Percentiles rank a stretch among this genome's conserved stretches.
Conservation (phyloP, 371 early-diverging fungal genomes). For the Mucor plumbeus region DNA sequence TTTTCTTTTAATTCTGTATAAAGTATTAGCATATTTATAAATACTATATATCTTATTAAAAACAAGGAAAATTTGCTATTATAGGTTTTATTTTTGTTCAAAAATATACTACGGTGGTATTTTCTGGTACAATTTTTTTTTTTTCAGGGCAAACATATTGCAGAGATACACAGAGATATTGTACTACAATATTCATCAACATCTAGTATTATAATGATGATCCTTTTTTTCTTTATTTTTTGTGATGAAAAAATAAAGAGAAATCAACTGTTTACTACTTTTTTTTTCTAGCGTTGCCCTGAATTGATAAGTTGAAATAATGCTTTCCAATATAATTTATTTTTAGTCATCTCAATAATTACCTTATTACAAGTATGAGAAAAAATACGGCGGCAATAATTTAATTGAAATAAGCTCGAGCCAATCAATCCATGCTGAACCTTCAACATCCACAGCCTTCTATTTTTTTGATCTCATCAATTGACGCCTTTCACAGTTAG, state of each 20-base stretch:
- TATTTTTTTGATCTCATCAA: slow-evolving; percentile 20
- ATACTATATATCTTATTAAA: too few species aligned
- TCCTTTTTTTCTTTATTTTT: too few species aligned
- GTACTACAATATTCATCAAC: background rate
- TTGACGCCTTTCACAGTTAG: background rate
- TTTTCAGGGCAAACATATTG: background rate
- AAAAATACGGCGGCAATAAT: background rate
- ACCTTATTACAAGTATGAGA: background rate
- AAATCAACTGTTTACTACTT: background rate
- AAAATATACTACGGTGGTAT: background rate
- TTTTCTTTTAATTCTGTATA: too few species aligned
- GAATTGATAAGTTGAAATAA: background rate
- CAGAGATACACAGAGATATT: background rate
- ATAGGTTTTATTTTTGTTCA: too few species aligned
- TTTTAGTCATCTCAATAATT: slow-evolving; percentile 1
- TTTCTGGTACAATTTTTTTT: background rate
- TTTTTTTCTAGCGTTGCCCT: background rate
- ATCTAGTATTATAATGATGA: too few species aligned
- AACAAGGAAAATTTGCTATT: too few species aligned
- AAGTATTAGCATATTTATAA: too few species aligned
- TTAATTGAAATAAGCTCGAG: background rate
- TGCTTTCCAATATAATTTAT: background rate
- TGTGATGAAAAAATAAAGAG: too few species aligned
- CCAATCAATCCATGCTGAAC: slow-evolving; percentile 8
- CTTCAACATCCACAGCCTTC: background rate